These are phyloP conservation scores for Elasticomyces elasticus DNA, from an alignment of 495 filamentous ascomycete species.

Conservation along the genomic window DNA sequence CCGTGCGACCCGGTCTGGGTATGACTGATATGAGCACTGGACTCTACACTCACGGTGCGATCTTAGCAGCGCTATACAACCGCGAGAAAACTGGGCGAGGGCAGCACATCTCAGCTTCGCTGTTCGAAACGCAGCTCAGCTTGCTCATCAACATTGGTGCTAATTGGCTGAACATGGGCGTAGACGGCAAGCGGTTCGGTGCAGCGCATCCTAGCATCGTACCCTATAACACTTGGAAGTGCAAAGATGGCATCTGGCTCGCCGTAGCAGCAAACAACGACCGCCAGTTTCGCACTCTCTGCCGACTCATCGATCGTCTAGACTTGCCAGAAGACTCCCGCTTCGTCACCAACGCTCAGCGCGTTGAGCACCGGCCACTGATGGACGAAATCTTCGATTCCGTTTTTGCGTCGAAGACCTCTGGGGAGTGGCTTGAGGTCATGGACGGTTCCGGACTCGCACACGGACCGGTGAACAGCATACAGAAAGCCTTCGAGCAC, in stretches of 20 bases:
- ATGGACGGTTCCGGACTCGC: slow-evolving; percentile 30
- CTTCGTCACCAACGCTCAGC: slow-evolving; percentile 26
- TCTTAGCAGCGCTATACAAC: slow-evolving; percentile 25
- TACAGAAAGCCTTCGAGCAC: slow-evolving; percentile 29
- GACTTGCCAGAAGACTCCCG: slow-evolving; percentile 26
- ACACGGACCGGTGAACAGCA: slow-evolving; percentile 30
- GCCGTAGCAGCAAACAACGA: slow-evolving; percentile 32
- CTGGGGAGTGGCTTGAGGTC: slow-evolving; percentile 26
- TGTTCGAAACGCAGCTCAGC: slow-evolving; percentile 30
- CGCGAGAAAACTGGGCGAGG: slow-evolving; percentile 28
- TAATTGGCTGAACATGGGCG: slow-evolving; percentile 27
- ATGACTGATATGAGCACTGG: slow-evolving; percentile 32
- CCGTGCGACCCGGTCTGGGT: slow-evolving; percentile 29
- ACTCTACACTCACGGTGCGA: slow-evolving; percentile 29
- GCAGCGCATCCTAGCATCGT: slow-evolving; percentile 31
- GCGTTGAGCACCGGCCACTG: slow-evolving; percentile 27
- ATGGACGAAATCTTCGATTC: slow-evolving; percentile 29
- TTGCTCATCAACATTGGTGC: slow-evolving; percentile 29
- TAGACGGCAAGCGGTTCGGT: slow-evolving; percentile 28
- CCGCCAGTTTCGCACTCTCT: slow-evolving; percentile 27
- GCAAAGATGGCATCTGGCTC: slow-evolving; percentile 27
- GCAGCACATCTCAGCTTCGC: slow-evolving; percentile 26
- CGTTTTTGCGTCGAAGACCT: slow-evolving; percentile 27
- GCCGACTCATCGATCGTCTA: slow-evolving; percentile 20
- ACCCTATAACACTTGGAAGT: slow-evolving; percentile 30